Percentiles rank a stretch among this genome's conserved stretches.
These are phyloP conservation scores for Pleurotus citrinopileatus DNA, from an alignment of 768 basidiomycete genomes.

Conservation along the genomic window DNA sequence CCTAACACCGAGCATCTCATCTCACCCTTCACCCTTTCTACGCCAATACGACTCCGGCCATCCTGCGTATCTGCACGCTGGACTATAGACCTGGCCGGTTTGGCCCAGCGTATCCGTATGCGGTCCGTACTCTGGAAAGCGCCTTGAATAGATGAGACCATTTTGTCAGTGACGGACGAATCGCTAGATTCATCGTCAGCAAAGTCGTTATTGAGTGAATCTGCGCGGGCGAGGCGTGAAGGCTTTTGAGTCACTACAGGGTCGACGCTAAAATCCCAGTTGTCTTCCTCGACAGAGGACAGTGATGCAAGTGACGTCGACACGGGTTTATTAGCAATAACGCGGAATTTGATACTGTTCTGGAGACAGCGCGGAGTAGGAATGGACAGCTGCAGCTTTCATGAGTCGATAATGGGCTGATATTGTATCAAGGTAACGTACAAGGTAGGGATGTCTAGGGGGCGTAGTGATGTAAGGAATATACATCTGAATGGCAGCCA, in stretches of 20 bases:
- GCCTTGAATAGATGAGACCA: constrained; percentile 68
- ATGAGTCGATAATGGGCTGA: neutral
- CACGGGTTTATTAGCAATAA: constrained; percentile 58
- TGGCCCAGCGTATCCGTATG: constrained; percentile 77
- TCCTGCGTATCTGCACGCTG: constrained; percentile 31
- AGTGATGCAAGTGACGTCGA: constrained; percentile 68
- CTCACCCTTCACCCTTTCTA: constrained; percentile 64
- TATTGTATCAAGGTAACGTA: constrained; percentile 27
- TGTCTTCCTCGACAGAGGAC: constrained; percentile 73
- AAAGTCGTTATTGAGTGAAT: constrained; percentile 60
- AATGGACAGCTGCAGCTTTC: constrained; percentile 57
- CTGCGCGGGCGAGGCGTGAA: constrained; percentile 47
- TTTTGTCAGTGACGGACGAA: constrained; percentile 49
- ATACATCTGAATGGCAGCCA: constrained; percentile 79
- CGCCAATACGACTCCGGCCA: constrained; percentile 53
- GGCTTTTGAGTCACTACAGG: constrained; percentile 61
- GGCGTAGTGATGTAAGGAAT: constrained; percentile 67
- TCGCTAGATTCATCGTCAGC: constrained; percentile 85
- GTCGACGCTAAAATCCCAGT: constrained; percentile 77
- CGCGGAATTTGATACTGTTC: constrained; percentile 70
- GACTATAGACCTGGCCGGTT: constrained; percentile 51
- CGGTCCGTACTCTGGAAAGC: constrained; percentile 77
- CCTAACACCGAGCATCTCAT: constrained; percentile 55
- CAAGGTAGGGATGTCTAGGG: constrained; percentile 73
- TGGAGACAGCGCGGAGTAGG: constrained; percentile 77